Evolutionary conservation across 1,139 yeast genomes (phyloP).

Genomic region (Candida sp.): DNA sequence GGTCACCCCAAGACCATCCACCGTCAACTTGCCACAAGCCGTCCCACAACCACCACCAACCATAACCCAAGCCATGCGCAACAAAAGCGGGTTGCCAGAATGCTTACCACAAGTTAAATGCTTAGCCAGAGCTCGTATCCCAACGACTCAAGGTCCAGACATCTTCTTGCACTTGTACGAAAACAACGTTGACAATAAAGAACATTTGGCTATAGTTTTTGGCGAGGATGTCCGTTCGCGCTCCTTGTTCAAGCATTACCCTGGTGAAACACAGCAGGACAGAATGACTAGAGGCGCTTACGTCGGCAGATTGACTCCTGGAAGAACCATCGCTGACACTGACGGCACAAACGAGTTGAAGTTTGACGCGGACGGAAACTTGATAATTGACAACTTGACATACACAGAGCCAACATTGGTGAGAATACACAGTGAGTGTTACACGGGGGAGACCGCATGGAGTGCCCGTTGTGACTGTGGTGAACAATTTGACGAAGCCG

Average conservation of each 20-base stretch:
- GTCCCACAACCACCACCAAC: constrained; percentile 17
- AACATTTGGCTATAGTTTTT: constrained; percentile 96
- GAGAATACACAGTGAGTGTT: constrained; percentile 96
- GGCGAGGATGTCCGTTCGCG: constrained; percentile 89
- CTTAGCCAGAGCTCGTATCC: constrained; percentile 90
- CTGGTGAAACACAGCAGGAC: constrained; percentile 84
- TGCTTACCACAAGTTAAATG: constrained; percentile 76
- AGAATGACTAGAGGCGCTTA: constrained; percentile 99
- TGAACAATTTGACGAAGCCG: constrained; percentile 98
- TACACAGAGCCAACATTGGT: constrained; percentile 53
- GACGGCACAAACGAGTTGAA: constrained; percentile 52
- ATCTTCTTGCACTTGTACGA: constrained; percentile 89
- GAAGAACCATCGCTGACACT: constrained; percentile 70
- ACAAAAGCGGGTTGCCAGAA: constrained; percentile 29
- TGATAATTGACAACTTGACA: constrained; percentile 45
- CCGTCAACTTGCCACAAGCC: constrained; percentile 7
- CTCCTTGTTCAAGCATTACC: constrained; percentile 64
- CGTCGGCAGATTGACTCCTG: constrained; percentile 87
- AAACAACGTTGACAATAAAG: constrained; percentile 87
- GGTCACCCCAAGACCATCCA: constrained; percentile 17
- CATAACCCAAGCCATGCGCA: constrained; percentile 16
- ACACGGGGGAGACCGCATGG: constrained; percentile 99
- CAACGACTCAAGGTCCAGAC: constrained; percentile 93
- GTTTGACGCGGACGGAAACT: constrained; percentile 52
- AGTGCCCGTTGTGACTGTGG: constrained; percentile 99